These are phyloP conservation scores for Cercospora janseana DNA, from an alignment of 2,329 filamentous ascomycete genomes.

Conservation along the genomic window DNA sequence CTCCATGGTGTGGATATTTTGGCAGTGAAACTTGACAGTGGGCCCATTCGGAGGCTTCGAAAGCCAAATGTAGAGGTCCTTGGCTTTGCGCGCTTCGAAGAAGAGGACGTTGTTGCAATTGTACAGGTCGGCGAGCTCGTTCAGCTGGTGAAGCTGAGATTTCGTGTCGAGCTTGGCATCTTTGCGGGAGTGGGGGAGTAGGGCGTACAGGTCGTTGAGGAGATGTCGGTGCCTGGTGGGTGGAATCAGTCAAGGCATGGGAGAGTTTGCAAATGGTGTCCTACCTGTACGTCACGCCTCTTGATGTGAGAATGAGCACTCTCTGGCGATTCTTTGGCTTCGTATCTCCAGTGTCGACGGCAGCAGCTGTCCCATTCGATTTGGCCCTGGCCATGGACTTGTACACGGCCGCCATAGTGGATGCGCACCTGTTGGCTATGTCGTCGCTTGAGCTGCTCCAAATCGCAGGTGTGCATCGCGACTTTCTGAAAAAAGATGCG, in stretches of 20 bases:
- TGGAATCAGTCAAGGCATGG: not conserved
- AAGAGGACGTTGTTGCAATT: constrained; percentile 95
- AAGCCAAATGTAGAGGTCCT: constrained; percentile 93
- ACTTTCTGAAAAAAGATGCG: constrained; percentile 2
- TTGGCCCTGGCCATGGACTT: constrained; percentile 51
- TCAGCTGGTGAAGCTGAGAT: constrained; percentile 76
- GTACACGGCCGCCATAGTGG: constrained; percentile 56
- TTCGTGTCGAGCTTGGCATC: constrained; percentile 98
- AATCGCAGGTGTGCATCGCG: not conserved
- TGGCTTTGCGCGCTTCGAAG: constrained; percentile 90
- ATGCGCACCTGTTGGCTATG: constrained; percentile 6
- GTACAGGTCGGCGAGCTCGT: constrained; percentile 74
- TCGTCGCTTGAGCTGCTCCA: not conserved
- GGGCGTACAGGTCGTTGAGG: constrained; percentile 79
- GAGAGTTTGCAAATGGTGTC: not conserved
- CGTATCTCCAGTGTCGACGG: constrained; percentile 30
- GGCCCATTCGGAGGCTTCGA: constrained; percentile 84
- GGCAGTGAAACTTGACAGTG: constrained; percentile 72
- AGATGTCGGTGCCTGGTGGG: constrained; percentile 78
- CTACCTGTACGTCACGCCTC: constrained; percentile 85
- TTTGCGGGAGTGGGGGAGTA: constrained; percentile 89
- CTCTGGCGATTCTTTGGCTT: constrained; percentile 52
- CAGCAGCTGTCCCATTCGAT: constrained; percentile 36
- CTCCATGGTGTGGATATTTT: constrained; percentile 85
- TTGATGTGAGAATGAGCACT: constrained; percentile 85